Base-by-base conservation (phyloP, 345 rosid genomes). In the Erucastrum elatum region DNA sequence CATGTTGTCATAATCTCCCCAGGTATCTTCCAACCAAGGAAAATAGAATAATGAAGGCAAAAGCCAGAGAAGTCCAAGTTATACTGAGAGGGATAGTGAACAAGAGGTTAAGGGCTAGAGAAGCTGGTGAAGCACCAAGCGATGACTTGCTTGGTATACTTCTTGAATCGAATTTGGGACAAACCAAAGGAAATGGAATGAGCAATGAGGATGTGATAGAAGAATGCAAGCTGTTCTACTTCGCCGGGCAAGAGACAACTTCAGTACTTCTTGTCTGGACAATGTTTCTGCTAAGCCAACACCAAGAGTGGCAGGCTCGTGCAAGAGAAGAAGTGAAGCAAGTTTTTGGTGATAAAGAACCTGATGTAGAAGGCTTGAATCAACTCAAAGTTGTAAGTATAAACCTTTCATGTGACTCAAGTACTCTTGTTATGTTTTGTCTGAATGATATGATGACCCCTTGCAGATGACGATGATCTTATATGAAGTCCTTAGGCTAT, bases 171-270 rank as follows among this genome's bases (percentile, higher is more conserved):
- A 79, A 79, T 72, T 0, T 9, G 21, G 34, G 58, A 0, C 69
- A 80, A 68, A 6, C 9, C 2, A 13, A 77, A 71, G 81, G 77
- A 59, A 25, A 72, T 51, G 76, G 84, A 65, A 72, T 86, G 82
- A 85, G 81, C 17, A 76, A 46, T 12, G 76, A 84, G 6, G 94
- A 89, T 3, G 83, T 92, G 27, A 74, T 89, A 8, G 87, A 90
- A 3, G 92, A 92, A 41, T 90, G 91, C 78, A 92, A 83, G 75
- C n/a, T 88, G 37, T 92, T 90, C 68, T 90, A 87, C 71, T 71
- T 92, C 7, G 87, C 90, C 0, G 96, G 94, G 6, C 86, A 89
- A 11, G 94, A 87, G 81, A 87, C 97, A 0, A 87, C 92, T 2
- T 62, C 92, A 3, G 74, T 55, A 31, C 72, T 89, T 53, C 77